Evolutionary conservation across 2,329 filamentous ascomycete species (phyloP).

Genomic region (Sporothrix curviconia): DNA sequence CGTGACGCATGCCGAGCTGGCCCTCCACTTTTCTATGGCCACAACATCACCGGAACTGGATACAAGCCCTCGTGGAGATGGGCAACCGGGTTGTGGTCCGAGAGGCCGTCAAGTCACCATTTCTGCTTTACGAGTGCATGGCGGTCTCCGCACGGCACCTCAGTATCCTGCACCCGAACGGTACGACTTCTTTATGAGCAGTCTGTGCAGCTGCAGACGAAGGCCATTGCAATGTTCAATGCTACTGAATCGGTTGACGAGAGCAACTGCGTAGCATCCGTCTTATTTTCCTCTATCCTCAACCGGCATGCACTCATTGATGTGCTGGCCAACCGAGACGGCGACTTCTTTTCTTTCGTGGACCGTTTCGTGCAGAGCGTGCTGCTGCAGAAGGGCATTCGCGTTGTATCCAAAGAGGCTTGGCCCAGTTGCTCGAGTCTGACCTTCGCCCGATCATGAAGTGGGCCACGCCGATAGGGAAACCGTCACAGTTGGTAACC

Average conservation of each 20-base stretch:
- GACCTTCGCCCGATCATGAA: conserved; percentile 30
- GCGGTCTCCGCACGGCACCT: conserved; percentile 34
- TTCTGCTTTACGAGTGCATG: conserved; percentile 33
- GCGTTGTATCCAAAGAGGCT: conserved; percentile 29
- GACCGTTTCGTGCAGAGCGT: conserved; percentile 36
- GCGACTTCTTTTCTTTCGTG: conserved; percentile 35
- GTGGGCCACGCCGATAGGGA: conserved; percentile 13
- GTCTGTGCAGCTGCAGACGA: conserved; percentile 40
- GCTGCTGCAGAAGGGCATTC: conserved; percentile 37
- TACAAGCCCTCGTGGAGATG: conserved; percentile 10
- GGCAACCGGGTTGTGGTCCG: conserved; percentile 18
- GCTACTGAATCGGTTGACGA: conserved; percentile 20
- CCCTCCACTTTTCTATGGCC: conserved; percentile 22
- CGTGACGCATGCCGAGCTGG: conserved; percentile 25
- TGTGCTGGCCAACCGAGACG: conserved; percentile 33
- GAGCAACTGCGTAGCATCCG: conserved; percentile 27
- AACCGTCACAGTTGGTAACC: conserved; percentile 17
- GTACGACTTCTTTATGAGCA: conserved; percentile 27
- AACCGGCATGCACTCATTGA: conserved; percentile 45
- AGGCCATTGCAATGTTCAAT: conserved; percentile 35
- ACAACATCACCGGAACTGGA: conserved; percentile 17
- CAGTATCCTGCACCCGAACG: conserved; percentile 23
- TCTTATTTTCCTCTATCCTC: conserved; percentile 39
- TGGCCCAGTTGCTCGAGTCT: conserved; percentile 31
- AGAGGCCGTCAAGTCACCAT: conserved; percentile 26